Evolutionary conservation across 495 filamentous ascomycete genomes (phyloP), one percentile per base, ranked within the genome.

Genomic region (Aspergillus haitiensis): DNA sequence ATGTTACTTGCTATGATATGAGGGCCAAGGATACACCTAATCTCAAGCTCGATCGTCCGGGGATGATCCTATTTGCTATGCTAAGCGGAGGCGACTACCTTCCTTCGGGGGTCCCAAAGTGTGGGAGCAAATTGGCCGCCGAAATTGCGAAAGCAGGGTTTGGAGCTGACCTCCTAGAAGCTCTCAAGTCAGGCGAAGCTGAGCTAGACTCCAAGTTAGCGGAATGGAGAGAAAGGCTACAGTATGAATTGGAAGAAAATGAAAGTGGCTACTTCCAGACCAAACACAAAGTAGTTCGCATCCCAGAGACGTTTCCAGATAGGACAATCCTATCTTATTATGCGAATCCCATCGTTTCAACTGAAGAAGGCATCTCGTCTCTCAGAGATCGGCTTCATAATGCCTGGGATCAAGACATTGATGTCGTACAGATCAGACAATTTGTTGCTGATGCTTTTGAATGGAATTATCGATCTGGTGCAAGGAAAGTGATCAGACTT

Each of bases 41-140:
- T 49, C 67, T 75, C 15, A 85, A 85, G 6, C 74, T 99, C 31
- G 88, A 92, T 64, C 81, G 87, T 44, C 84, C 92, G 55, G 94
- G 92, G 2, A 97, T 99, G 93, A 87, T 98, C 39, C 70, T 99
- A 12, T 86, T 99, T 37, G 95, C 95, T 0, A 77, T 99, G 69
- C 93, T 99, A 81, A 96, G 91, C 67, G 94, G 95, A 9, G 94
- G 94, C 7, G 95, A 99, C 71, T 99, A 99, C 65, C 73, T 93
- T 9, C 92, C 94, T 2, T 91, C 90, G 54, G 95, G 95, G 0
- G 86, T 99, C 15, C 87, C 90, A 0, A 86, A 88, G 40, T 97
- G 91, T 64, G 95, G 95, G 9, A 84, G 89, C 53, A 96, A 91
- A 67, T 77, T 89, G 4, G 92, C 95, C 4, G 92, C 89, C 59